Conservation (phyloP, 2,329 filamentous ascomycete genomes). For the Xylaria sp. region DNA sequence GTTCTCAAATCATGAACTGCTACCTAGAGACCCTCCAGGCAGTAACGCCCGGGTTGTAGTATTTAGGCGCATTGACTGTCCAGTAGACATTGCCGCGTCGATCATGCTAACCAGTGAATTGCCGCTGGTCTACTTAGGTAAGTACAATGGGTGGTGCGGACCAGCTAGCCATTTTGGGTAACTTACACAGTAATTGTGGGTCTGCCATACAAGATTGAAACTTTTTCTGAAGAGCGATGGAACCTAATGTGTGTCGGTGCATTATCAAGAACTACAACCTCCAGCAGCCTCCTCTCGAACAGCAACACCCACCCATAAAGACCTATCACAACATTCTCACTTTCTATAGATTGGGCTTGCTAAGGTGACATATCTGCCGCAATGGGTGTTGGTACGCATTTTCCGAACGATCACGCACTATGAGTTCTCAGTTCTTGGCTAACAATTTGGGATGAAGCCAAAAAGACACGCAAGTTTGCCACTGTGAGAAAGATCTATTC, state of each 20-base stretch:
- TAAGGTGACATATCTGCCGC: slow-evolving; percentile 6
- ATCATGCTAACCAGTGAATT: background rate
- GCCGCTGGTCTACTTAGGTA: background rate
- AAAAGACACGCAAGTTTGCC: slow-evolving; percentile 38
- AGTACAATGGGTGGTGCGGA: background rate
- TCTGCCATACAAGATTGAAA: slow-evolving; percentile 12
- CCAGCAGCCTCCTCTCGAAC: background rate
- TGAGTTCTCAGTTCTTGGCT: too few relatives aligned
- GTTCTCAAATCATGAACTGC: background rate
- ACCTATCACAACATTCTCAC: background rate
- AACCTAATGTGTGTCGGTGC: background rate
- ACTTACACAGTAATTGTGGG: slow-evolving; percentile 3
- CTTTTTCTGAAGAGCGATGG: slow-evolving; percentile 17
- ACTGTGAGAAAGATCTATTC: slow-evolving; percentile 26
- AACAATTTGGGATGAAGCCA: background rate
- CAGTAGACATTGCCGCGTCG: background rate
- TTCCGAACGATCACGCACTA: too few relatives aligned
- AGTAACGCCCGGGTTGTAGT: background rate
- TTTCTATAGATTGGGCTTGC: background rate
- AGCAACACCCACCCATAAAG: background rate
- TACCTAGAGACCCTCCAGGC: too few relatives aligned
- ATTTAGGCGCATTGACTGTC: slow-evolving; percentile 28
- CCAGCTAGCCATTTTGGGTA: slow-evolving; percentile 25
- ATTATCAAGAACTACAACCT: slow-evolving; percentile 7
- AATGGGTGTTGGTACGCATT: slow-evolving; percentile 34